Conservation (phyloP, 2,329 filamentous ascomycete genomes). For the Xylogone sp. region DNA sequence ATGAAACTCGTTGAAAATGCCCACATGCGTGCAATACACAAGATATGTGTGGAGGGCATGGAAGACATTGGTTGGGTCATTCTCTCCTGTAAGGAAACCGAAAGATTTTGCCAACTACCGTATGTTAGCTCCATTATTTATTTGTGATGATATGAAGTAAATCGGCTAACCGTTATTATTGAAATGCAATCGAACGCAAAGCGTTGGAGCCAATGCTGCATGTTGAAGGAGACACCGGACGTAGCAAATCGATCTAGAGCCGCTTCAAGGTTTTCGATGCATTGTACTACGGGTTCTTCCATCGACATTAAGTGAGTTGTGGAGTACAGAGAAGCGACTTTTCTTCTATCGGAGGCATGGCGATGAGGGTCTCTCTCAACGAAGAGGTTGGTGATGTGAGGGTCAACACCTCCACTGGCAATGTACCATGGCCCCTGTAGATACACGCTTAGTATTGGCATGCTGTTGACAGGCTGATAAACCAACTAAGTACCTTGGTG, state of each 20-base stretch:
- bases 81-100: constrained; percentile 39
- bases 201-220: constrained; percentile 38
- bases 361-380: constrained; percentile 28
- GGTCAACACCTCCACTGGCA: constrained; percentile 13
- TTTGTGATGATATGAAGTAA: no score
- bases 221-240: constrained; percentile 28
- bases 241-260: constrained; percentile 33
- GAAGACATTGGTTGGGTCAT: constrained; percentile 39
- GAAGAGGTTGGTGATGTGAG: constrained; percentile 22
- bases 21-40: constrained; percentile 32
- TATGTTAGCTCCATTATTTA: no score
- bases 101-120: constrained; percentile 21
- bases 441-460: not conserved
- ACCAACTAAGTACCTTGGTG: constrained; percentile 25
- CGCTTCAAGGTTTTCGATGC: constrained; percentile 34
- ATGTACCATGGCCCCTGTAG: constrained; percentile 14
- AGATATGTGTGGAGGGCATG: constrained; percentile 28
- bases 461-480: not conserved
- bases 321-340: constrained; percentile 39
- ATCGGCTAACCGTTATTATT: constrained; percentile 34
- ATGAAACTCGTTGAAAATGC: constrained; percentile 35
- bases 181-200: constrained; percentile 47
- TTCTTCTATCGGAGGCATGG: constrained; percentile 34
- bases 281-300: constrained; percentile 42
- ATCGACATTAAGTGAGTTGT: constrained; percentile 43